These are phyloP conservation scores for Fusarium sp. DNA, from an alignment of 2,329 filamentous ascomycete genomes.

Conservation along the genomic window DNA sequence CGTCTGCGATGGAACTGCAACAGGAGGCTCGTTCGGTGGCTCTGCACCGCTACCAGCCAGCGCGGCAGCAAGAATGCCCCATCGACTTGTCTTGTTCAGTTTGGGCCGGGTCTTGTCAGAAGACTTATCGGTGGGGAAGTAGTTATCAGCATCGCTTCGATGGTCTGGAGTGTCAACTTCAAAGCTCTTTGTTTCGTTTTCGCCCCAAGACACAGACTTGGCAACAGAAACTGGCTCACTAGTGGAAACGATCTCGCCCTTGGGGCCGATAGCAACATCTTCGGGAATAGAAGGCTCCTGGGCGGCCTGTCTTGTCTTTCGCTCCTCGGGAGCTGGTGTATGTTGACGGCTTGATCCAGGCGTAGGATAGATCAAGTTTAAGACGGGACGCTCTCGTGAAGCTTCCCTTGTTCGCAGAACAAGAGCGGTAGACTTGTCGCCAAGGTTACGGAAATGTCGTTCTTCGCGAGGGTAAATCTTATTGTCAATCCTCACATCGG, in stretches of 20 bases:
- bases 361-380: conserved; percentile 70
- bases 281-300: conserved; percentile 38
- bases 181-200: conserved; percentile 71
- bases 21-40: conserved; percentile 47
- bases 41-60: conserved; percentile 55
- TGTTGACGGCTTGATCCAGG: conserved; percentile 55
- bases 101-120: conserved; percentile 48
- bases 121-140: conserved; percentile 35
- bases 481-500: conserved; percentile 71
- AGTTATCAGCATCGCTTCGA: conserved; percentile 47
- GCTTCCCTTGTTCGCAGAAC: conserved; percentile 60
- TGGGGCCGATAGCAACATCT: conserved; percentile 52
- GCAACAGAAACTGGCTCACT: conserved; percentile 45
- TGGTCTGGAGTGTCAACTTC: conserved; percentile 66
- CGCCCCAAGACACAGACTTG: conserved; percentile 71
- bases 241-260: conserved; percentile 53
- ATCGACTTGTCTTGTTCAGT: conserved; percentile 55
- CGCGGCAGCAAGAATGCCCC: conserved; percentile 63
- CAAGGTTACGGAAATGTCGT: conserved; percentile 47
- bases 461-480: conserved; percentile 64
- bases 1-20: conserved; percentile 17
- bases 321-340: conserved; percentile 54
- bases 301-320: conserved; percentile 25
- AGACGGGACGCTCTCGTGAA: conserved; percentile 63
- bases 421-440: conserved; percentile 42